Evolutionary conservation across 2,329 filamentous ascomycete species (phyloP).

Genomic region (Fusarium solani-melongenae): DNA sequence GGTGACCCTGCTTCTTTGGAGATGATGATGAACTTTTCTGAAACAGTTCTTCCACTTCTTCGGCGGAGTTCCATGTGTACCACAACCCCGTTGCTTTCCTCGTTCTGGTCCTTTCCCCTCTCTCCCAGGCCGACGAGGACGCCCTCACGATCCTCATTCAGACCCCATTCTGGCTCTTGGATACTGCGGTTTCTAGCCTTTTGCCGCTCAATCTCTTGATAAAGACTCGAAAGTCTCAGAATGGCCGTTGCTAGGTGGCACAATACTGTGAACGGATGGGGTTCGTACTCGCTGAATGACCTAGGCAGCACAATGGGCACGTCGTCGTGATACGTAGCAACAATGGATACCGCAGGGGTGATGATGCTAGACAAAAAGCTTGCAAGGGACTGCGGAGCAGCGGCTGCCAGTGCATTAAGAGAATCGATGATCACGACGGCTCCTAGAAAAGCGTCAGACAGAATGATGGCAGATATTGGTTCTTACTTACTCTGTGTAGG

Average conservation of each 20-base stretch:
- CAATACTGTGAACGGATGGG: constrained; percentile 77
- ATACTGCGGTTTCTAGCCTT: constrained; percentile 81
- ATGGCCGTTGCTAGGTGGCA: constrained; percentile 91
- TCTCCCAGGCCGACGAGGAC: constrained; percentile 74
- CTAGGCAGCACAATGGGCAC: constrained; percentile 67
- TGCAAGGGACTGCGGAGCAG: constrained; percentile 67
- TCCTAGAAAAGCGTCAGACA: constrained; percentile 57
- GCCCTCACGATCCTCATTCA: constrained; percentile 82
- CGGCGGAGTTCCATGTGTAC: constrained; percentile 88
- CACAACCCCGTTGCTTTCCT: constrained; percentile 66
- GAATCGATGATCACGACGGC: constrained; percentile 83
- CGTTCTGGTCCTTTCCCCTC: constrained; percentile 57
- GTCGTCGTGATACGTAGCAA: constrained; percentile 87
- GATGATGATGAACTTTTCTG: constrained; percentile 71
- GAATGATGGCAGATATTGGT: not conserved
- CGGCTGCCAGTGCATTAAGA: constrained; percentile 73
- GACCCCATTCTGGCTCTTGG: constrained; percentile 80
- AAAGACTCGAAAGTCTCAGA: constrained; percentile 76
- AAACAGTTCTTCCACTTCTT: constrained; percentile 81
- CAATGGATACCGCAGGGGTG: constrained; percentile 74
- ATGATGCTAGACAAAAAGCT: constrained; percentile 77
- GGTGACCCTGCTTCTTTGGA: constrained; percentile 39
- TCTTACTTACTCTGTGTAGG: constrained; percentile 55
- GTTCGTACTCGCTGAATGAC: constrained; percentile 66
- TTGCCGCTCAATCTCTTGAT: constrained; percentile 79